phyloP scores from a whole-genome alignment of 352 stramenopile species.

The Globisporangium cylindrosporum region DNA sequence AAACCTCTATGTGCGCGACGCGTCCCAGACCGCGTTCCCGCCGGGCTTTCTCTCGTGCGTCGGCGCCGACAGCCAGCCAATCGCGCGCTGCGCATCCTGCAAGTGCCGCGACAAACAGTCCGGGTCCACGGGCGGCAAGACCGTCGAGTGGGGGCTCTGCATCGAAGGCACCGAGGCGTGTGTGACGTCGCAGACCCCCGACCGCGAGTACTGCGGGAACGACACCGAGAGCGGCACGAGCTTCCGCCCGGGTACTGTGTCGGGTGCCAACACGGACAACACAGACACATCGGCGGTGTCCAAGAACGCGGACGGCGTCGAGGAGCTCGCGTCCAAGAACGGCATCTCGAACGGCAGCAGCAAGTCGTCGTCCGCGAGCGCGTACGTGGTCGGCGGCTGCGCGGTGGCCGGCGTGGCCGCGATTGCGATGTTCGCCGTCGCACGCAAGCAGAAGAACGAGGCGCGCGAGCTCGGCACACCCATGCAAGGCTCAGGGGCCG shows the following conservation, averaged over 20 bases:
- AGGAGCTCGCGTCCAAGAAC: conserved; percentile 27
- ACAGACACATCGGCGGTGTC: not conserved
- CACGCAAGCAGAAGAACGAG: conserved; percentile 25
- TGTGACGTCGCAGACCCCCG: conserved; percentile 16
- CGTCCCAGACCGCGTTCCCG: conserved; percentile 25
- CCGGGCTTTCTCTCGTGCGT: conserved; percentile 33
- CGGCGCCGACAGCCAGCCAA: conserved; percentile 14
- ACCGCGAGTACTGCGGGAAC: conserved; percentile 19
- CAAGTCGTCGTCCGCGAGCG: conserved; percentile 19
- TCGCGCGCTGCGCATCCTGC: conserved; percentile 27
- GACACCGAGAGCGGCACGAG: conserved; percentile 6
- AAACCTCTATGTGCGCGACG: conserved; percentile 33
- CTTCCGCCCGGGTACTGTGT: conserved; percentile 10
- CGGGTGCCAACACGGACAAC: conserved; percentile 14
- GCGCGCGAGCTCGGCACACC: conserved; percentile 29
- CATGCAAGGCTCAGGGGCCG: conserved; percentile 11
- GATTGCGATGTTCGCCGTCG: conserved; percentile 36
- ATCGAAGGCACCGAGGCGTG: conserved; percentile 15
- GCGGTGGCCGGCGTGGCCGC: conserved; percentile 27
- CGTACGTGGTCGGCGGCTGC: conserved; percentile 25
- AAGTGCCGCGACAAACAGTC: conserved; percentile 32
- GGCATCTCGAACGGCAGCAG: conserved; percentile 14
- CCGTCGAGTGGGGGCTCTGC: conserved; percentile 22
- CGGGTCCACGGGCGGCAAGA: conserved; percentile 12
- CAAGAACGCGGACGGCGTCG: conserved; percentile 5